Evolutionary conservation across 768 basidiomycete genomes (phyloP), one percentile per base, ranked within the genome.

Genomic region (Daedaleopsis nitida): DNA sequence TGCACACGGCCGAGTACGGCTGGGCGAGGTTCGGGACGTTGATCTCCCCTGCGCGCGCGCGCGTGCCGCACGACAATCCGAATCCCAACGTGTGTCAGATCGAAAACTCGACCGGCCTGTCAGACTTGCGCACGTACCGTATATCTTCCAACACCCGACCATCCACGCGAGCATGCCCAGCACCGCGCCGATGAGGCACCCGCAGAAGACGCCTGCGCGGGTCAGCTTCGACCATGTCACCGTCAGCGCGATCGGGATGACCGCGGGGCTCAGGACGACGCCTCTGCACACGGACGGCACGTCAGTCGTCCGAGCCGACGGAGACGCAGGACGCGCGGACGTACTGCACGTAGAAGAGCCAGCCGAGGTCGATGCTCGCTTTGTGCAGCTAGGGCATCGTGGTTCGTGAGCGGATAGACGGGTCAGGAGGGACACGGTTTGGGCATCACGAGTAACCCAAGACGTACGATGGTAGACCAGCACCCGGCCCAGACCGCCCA

Each of bases 121-220:
- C 34, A 1, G 14, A 37, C 48, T 16, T 32, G 50, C 39, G 17
- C 1, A 60, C 68, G 17, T 58, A 77, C 80, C 80, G 50, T 75
- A 80, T 52, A 80, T 81, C 65, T 82, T 81, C 77, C 74, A 78
- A 60, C 81, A 82, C 0, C 80, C 77, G 10, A 83, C 73, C 77
- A 83, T 80, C 80, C 81, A 83, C 19, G 81, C 80, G 0, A 77
- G 44, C 77, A 81, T 81, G 44, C 79, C 80, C 16, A 78, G 66
- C 16, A 69, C 63, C 9, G 77, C 78, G 1, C 81, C 81, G 2
- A 73, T 70, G 50, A 82, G 70, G 14, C 78, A 72, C 3, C 81
- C 81, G 38, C 67, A 64, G 34, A 80, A 68, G 0, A 82, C 75
- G 16, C 75, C 80, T 1, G 74, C 72, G 13, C 68, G 65, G 2